These are phyloP conservation scores for Cyclotella kingstonii DNA, from an alignment of 108 stramenopile species.

Conservation along the genomic window DNA sequence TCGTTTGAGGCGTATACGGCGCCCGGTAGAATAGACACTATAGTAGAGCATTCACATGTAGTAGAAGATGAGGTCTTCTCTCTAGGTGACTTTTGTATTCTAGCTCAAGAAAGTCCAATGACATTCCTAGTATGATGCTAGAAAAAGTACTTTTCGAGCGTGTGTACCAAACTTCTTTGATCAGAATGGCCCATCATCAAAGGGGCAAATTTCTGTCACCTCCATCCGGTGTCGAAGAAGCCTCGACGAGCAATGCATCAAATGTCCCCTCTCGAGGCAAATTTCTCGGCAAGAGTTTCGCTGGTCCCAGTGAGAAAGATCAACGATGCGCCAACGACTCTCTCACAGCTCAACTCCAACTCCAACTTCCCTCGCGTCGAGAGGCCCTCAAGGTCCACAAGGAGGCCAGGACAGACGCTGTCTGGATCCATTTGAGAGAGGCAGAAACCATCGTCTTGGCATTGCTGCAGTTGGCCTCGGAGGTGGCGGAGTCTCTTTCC, in stretches of 20 bases:
- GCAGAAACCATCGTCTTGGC: conserved; percentile 37
- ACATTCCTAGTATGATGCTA: too few relatives aligned
- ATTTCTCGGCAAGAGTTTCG: conserved; percentile 16
- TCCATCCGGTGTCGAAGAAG: neutral
- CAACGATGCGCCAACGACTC: too few relatives aligned
- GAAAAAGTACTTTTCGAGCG: too few relatives aligned
- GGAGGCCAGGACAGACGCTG: neutral
- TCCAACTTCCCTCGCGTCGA: neutral
- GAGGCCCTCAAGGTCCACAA: neutral
- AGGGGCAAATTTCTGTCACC: conserved; percentile 38
- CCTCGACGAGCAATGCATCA: neutral
- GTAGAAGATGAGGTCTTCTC: too few relatives aligned
- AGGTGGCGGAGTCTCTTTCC: conserved; percentile 15
- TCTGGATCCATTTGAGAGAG: conserved; percentile 28
- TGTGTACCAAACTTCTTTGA: too few relatives aligned
- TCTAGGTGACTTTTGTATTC: too few relatives aligned
- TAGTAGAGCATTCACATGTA: too few relatives aligned
- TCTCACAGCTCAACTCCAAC: conserved; percentile 1
- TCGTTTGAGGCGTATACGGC: too few relatives aligned
- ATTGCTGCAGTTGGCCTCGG: conserved; percentile 22
- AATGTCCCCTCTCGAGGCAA: conserved; percentile 23
- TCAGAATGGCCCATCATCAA: too few relatives aligned
- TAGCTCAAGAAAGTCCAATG: too few relatives aligned
- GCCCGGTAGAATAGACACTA: too few relatives aligned
- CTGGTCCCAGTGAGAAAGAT: too few relatives aligned